These are phyloP conservation scores for Phoma herbarum DNA, from an alignment of 2,329 filamentous ascomycete genomes.

Conservation along the genomic window DNA sequence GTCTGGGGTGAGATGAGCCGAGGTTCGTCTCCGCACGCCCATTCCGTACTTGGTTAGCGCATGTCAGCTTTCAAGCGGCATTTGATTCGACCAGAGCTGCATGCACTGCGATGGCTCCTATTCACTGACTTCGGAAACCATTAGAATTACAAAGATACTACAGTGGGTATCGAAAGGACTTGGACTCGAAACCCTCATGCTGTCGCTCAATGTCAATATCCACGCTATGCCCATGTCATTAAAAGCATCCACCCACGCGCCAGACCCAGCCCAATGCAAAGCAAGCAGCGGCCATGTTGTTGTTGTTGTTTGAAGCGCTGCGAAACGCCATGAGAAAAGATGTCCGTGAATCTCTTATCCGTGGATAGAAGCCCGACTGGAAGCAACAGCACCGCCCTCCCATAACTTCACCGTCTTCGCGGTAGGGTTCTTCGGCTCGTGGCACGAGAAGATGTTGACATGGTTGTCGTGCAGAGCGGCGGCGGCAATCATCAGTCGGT, in stretches of 20 bases:
- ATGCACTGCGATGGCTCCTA: too few species aligned
- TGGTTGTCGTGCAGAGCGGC: slow-evolving; percentile 87
- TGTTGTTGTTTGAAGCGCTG: not conserved
- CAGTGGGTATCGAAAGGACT: slow-evolving; percentile 21
- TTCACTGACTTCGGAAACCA: not conserved
- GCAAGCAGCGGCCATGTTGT: not conserved
- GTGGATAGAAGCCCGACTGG: slow-evolving; percentile 30
- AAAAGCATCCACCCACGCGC: slow-evolving; percentile 12
- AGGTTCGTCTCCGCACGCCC: slow-evolving; percentile 13
- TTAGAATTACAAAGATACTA: slow-evolving; percentile 21
- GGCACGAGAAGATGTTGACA: slow-evolving; percentile 79
- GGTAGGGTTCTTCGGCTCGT: slow-evolving; percentile 36
- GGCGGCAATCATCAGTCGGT: slow-evolving; percentile 88
- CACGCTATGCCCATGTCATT: slow-evolving; percentile 19
- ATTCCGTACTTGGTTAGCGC: slow-evolving; percentile 4
- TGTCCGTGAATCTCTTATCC: slow-evolving; percentile 6
- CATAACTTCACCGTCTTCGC: slow-evolving; percentile 46
- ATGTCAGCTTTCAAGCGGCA: not conserved
- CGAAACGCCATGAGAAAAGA: slow-evolving; percentile 1
- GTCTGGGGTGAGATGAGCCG: slow-evolving; percentile 13
- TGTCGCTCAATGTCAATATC: slow-evolving; percentile 12
- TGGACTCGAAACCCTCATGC: slow-evolving; percentile 14
- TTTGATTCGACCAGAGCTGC: not conserved
- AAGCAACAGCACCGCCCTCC: slow-evolving; percentile 38
- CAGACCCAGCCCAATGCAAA: slow-evolving; percentile 15